Conservation (phyloP, 1,284 basidiomycete species). For the Porogramme epimiltina region DNA sequence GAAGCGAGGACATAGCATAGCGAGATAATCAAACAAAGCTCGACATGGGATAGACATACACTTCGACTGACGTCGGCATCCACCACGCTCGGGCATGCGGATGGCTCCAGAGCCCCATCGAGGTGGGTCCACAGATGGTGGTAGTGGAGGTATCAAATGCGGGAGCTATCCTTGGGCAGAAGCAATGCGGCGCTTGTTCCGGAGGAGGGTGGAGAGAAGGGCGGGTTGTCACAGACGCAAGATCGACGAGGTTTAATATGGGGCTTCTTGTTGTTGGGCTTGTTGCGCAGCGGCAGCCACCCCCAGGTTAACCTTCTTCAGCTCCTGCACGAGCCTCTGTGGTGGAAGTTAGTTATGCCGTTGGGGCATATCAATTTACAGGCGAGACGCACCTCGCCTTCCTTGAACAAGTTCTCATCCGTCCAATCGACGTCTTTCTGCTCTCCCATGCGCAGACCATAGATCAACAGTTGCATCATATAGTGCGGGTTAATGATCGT, state of each 20-base stretch:
- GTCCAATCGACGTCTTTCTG: conserved; percentile 14
- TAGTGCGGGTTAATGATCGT: conserved; percentile 74
- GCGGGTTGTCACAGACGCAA: too few species aligned
- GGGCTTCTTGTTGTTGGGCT: not conserved
- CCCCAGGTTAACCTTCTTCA: conserved; percentile 10
- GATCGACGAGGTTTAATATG: not conserved
- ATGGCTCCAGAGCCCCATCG: too few species aligned
- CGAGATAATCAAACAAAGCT: conserved; percentile 19
- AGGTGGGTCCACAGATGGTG: too few species aligned
- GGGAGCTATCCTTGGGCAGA: too few species aligned
- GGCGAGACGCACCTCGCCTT: conserved; percentile 26
- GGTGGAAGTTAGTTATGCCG: not conserved
- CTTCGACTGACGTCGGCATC: not conserved
- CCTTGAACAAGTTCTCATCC: conserved; percentile 10
- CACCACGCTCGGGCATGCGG: not conserved
- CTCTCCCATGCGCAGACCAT: conserved; percentile 61
- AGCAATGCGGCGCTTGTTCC: not conserved
- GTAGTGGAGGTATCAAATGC: too few species aligned
- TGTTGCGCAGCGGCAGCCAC: too few species aligned
- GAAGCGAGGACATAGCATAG: conserved; percentile 20
- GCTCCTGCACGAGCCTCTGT: conserved; percentile 17
- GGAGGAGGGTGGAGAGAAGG: not conserved
- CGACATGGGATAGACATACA: not conserved
- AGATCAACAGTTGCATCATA: conserved; percentile 69
- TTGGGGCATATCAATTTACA: not conserved